phyloP scores from a whole-genome alignment of 73 alveolate genomes.

The Stentor coeruleus region DNA sequence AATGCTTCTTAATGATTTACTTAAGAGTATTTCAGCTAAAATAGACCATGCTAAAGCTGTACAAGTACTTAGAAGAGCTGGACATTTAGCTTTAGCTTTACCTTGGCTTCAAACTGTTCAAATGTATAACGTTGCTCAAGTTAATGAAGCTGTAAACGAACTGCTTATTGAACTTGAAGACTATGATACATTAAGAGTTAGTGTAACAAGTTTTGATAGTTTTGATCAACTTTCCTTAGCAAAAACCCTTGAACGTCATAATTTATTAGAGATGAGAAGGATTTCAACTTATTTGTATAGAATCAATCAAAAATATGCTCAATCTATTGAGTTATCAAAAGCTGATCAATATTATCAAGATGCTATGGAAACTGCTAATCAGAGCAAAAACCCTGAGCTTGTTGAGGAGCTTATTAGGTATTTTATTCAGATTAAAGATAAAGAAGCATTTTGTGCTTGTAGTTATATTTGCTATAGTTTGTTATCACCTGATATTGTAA shows the following conservation, averaged over 20 bases:
- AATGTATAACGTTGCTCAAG: slow-evolving; percentile 86
- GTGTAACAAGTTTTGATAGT: slow-evolving; percentile 85
- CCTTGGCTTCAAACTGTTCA: slow-evolving; percentile 93
- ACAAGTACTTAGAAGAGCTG: slow-evolving; percentile 74
- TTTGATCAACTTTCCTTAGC: slow-evolving; percentile 93
- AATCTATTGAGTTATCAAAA: slow-evolving; percentile 85
- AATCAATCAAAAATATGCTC: slow-evolving; percentile 82
- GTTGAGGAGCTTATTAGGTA: slow-evolving; percentile 90
- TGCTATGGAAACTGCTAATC: slow-evolving; percentile 97
- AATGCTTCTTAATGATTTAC: slow-evolving; percentile 87
- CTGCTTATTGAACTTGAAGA: slow-evolving; percentile 95
- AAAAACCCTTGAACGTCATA: slow-evolving; percentile 84
- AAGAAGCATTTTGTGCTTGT: slow-evolving; percentile 94
- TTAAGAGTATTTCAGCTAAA: slow-evolving; percentile 83
- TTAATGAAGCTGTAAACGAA: slow-evolving; percentile 96
- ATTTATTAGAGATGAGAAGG: slow-evolving; percentile 95
- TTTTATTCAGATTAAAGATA: slow-evolving; percentile 90
- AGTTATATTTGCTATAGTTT: slow-evolving; percentile 97
- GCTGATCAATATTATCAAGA: slow-evolving; percentile 91
- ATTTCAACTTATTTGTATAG: slow-evolving; percentile 94
- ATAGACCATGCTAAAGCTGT: slow-evolving; percentile 93
- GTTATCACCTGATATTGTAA: slow-evolving; percentile 94
- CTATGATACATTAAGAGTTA: slow-evolving; percentile 82
- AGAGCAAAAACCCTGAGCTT: slow-evolving; percentile 83
- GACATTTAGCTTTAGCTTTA: slow-evolving; percentile 79